phyloP scores from a whole-genome alignment of 495 filamentous ascomycete genomes.

The Talaromyces nanjingensis region DNA sequence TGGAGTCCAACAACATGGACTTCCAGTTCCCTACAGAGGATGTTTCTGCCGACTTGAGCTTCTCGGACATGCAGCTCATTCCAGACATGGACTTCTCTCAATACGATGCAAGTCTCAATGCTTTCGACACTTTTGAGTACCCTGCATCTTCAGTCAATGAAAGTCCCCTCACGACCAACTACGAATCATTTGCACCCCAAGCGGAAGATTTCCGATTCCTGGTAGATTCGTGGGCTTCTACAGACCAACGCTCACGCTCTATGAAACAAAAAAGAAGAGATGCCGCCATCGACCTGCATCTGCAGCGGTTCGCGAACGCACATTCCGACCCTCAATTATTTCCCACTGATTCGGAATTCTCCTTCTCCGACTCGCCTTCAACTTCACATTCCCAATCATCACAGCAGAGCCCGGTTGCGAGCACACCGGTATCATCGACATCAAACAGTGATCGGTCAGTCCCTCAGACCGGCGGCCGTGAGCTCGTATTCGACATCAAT shows the following conservation, averaged over 20 bases:
- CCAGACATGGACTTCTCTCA: background rate
- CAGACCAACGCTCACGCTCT: constrained; percentile 26
- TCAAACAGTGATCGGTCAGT: background rate
- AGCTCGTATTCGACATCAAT: constrained; percentile 42
- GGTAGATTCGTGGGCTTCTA: constrained; percentile 17
- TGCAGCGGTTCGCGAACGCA: constrained; percentile 32
- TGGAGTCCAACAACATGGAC: constrained; percentile 14
- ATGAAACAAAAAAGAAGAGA: constrained; percentile 40
- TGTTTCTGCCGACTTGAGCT: constrained; percentile 17
- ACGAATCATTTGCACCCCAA: background rate
- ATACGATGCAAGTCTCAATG: background rate
- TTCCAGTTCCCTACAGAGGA: background rate
- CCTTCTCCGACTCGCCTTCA: constrained; percentile 6
- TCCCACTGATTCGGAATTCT: background rate
- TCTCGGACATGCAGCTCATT: constrained; percentile 1
- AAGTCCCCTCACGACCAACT: background rate
- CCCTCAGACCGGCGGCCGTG: constrained; percentile 18
- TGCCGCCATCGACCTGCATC: constrained; percentile 34
- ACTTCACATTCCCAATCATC: background rate
- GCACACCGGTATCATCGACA: background rate
- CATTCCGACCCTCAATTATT: constrained; percentile 1
- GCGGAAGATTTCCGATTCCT: constrained; percentile 7
- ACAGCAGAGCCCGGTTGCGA: constrained; percentile 3
- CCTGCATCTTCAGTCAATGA: background rate
- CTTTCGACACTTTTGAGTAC: background rate